Conservation (phyloP, 345 rosid genomes). For the Arabis alpina region DNA sequence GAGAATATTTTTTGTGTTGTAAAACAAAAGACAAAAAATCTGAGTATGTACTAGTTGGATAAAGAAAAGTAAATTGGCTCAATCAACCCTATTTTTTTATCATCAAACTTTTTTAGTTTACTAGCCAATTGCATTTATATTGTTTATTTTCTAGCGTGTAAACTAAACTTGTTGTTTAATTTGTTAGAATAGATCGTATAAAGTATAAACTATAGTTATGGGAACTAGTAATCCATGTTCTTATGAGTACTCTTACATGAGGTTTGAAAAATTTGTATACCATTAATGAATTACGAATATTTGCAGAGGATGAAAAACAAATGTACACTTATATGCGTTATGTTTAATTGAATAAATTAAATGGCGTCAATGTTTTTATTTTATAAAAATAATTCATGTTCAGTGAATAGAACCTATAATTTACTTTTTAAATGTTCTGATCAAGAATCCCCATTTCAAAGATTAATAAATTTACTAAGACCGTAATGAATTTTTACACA, state of each 20-base stretch:
- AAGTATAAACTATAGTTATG: neutral
- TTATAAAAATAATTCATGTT: neutral
- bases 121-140: neutral
- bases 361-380: neutral
- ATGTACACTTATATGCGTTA: neutral
- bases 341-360: neutral
- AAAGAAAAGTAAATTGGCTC: too few relatives aligned
- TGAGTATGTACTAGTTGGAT: too few relatives aligned
- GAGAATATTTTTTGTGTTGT: too few relatives aligned
- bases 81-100: too few relatives aligned
- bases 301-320: neutral
- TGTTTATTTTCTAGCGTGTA: neutral
- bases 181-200: too few relatives aligned
- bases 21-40: too few relatives aligned
- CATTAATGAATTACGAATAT: neutral
- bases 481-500: neutral
- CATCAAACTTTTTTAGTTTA: neutral
- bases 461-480: neutral
- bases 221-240: neutral
- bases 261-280: neutral
- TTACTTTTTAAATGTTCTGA: neutral
- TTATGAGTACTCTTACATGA: slow-evolving; percentile 3
- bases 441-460: neutral
- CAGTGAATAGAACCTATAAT: neutral
- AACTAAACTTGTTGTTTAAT: neutral